Evolutionary conservation across 2,329 filamentous ascomycete genomes (phyloP), one percentile per base, ranked within the genome.

Genomic region (Huntiella moniliformis): DNA sequence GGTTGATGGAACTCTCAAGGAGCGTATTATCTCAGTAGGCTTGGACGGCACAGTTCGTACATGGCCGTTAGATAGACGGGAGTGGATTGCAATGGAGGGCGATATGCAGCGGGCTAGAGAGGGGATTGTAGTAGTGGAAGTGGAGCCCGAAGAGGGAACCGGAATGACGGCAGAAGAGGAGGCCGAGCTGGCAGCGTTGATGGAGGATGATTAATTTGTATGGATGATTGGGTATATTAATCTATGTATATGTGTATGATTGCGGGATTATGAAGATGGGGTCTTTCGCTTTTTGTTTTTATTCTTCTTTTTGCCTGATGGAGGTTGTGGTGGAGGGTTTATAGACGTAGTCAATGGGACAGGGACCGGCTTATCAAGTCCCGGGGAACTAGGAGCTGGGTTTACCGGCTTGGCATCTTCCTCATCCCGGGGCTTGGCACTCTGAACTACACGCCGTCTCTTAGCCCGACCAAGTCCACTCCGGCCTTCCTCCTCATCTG

Each of bases 31-130:
- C 52, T 95, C 86, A 58, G 82, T 91, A 46, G 77, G 83, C 52
- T 92, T 96, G 54, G 91, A 98, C 62, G 81, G 78, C 2, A 96
- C 91, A 0, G 69, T 96, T 35, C 74, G 91, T 54, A 75, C 71
- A 46, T 98, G 91, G 91, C 77, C 79, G 10, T 63, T 96, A 44
- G 70, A 68, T 42, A 75, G 71, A 70, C 71, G 56, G 13, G 66
- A 63, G 18, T 58, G 76, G n/a, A 70, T 73, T 48, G 63, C 61
- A 11, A 57, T 67, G 15, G 63, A 71, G 10, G 56, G 65, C 53
- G 65, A 62, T 53, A 64, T 66, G 2, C 52, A 56, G 39, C 60
- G 68, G 53, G 70, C 74, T 52, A 68, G 63, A 50, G 72, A 71
- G 2, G 62, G 63, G 28, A 64, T 64, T 35, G 67, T 74, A 51